A percentile compares a stretch with the other conserved stretches of the same genome.
These are phyloP conservation scores for Saprolegnia parasitica DNA, from an alignment of 352 stramenopile species.

Conservation along the genomic window DNA sequence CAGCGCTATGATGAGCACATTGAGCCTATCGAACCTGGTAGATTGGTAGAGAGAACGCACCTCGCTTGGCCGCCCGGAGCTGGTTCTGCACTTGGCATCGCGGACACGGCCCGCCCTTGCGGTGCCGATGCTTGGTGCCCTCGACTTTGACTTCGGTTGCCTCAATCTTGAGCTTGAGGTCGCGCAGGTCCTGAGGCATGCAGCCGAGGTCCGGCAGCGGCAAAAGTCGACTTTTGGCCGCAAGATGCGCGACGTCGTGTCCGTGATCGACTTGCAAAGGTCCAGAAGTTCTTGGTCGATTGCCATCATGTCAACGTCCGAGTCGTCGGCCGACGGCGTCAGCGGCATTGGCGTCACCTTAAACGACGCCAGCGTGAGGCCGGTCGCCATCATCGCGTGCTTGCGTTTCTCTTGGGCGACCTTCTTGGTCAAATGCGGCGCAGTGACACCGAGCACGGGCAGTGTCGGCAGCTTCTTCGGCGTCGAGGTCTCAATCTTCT, in stretches of 20 bases:
- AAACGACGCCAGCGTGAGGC: not conserved
- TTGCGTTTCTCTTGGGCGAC: constrained; percentile 16
- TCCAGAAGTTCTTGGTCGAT: constrained; percentile 26
- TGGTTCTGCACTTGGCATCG: constrained; percentile 82
- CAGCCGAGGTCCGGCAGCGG: constrained; percentile 60
- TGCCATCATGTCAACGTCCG: constrained; percentile 30
- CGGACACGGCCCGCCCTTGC: constrained; percentile 73
- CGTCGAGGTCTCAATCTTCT: constrained; percentile 20
- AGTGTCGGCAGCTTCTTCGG: constrained; percentile 6
- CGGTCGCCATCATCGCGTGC: constrained; percentile 1
- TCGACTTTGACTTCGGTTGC: constrained; percentile 79
- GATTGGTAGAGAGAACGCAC: not conserved
- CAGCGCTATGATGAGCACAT: too few species aligned
- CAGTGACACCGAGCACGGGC: not conserved
- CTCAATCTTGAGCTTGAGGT: constrained; percentile 83
- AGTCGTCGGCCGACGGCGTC: constrained; percentile 13
- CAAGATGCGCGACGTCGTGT: constrained; percentile 19
- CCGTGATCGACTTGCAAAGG: constrained; percentile 31
- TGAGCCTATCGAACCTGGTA: too few species aligned
- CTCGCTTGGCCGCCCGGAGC: constrained; percentile 63
- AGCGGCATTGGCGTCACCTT: constrained; percentile 29
- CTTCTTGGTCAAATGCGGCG: not conserved
- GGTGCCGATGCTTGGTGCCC: constrained; percentile 81
- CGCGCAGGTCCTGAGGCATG: constrained; percentile 68
- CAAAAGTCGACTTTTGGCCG: constrained; percentile 47